Conservation (phyloP, 2,329 filamentous ascomycete genomes). For the Cladosporium colombiae region DNA sequence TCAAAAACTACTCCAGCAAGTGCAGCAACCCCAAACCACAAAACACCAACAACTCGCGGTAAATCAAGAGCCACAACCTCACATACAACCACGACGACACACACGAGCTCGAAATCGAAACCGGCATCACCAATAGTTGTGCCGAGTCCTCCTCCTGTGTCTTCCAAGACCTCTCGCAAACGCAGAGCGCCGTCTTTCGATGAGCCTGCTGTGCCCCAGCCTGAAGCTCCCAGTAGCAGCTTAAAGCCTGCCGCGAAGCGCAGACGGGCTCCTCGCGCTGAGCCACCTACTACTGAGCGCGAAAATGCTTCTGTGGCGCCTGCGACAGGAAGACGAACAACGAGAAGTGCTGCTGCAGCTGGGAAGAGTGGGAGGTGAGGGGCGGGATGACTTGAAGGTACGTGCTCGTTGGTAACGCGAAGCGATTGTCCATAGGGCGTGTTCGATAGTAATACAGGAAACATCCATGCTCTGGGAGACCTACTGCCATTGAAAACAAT, state of each 20-base stretch:
- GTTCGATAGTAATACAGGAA: not conserved
- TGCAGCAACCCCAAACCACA: not conserved
- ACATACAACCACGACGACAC: not conserved
- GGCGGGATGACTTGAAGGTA: not conserved
- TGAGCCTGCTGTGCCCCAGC: not conserved
- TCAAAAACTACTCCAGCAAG: not conserved
- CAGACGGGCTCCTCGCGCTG: conserved; percentile 4
- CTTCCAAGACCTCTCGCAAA: conserved; percentile 7
- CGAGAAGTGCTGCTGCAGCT: conserved; percentile 6
- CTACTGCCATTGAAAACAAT: no score
- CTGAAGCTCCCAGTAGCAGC: not conserved
- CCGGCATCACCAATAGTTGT: not conserved
- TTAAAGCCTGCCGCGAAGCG: conserved; percentile 12
- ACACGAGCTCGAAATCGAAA: not conserved
- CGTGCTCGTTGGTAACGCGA: not conserved
- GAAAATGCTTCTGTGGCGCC: not conserved
- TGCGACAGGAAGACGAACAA: not conserved
- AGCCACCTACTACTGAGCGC: not conserved
- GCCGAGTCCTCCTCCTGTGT: not conserved
- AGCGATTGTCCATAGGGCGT: not conserved
- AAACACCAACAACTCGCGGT: not conserved
- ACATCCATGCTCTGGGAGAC: not conserved
- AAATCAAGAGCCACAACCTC: not conserved
- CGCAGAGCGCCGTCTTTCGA: conserved; percentile 10
- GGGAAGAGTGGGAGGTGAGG: not conserved